Conservation (phyloP, 2,329 filamentous ascomycete genomes). For the Aaosphaeria pasadenensis region DNA sequence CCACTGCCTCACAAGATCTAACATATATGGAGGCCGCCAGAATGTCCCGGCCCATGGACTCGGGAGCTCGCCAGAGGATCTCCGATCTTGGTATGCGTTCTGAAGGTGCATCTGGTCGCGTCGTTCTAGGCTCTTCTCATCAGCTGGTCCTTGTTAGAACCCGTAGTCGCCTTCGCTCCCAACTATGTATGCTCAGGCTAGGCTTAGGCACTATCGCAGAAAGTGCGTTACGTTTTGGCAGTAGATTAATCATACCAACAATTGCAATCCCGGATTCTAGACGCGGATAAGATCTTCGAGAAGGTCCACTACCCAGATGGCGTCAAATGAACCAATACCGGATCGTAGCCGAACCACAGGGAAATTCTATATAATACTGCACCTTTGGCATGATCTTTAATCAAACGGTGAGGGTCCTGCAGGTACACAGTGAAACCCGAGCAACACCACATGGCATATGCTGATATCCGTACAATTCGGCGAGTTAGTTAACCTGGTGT, state of each 20-base stretch:
- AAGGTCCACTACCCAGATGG: background rate
- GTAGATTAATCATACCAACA: too few relatives aligned
- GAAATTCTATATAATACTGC: background rate
- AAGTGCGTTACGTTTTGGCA: too few relatives aligned
- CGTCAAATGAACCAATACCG: background rate
- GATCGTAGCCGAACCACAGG: conserved; percentile 2
- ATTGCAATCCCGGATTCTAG: background rate
- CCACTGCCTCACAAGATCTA: too few relatives aligned
- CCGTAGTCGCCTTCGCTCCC: too few relatives aligned
- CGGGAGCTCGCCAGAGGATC: conserved; percentile 6
- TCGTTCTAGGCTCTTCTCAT: background rate
- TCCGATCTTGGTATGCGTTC: conserved; percentile 4
- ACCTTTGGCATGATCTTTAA: background rate
- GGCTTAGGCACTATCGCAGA: too few relatives aligned
- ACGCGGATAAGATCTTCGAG: background rate
- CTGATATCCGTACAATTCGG: background rate
- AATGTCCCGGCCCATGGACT: conserved; percentile 8
- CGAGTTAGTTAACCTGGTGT: too few relatives aligned
- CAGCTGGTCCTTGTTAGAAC: background rate
- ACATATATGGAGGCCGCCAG: too few relatives aligned
- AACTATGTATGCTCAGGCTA: too few relatives aligned
- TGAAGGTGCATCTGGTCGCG: too few relatives aligned
- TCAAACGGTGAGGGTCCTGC: background rate
- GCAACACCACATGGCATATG: background rate
- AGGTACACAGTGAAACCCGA: background rate